Conservation (phyloP, 1,139 yeast genomes). For the Suhomyces maxii region DNA sequence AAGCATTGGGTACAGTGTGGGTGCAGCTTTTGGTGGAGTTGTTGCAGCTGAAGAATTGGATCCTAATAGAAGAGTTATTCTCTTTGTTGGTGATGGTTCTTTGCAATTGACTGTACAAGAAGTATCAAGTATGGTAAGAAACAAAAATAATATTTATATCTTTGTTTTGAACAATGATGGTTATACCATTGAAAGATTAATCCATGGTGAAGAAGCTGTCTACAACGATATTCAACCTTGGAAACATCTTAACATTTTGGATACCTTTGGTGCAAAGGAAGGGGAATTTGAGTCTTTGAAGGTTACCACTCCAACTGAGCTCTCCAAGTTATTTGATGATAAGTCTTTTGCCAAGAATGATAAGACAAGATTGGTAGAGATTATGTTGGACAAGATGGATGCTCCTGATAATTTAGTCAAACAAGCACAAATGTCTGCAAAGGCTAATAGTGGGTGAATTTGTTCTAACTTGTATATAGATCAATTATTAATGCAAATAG, state of each 20-base stretch:
- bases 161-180: slow-evolving; percentile 83
- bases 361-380: slow-evolving; percentile 72
- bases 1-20: slow-evolving; percentile 28
- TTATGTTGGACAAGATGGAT: slow-evolving; percentile 76
- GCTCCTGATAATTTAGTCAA: slow-evolving; percentile 55
- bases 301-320: slow-evolving; percentile 63
- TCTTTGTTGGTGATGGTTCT: slow-evolving; percentile 88
- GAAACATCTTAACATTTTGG: slow-evolving; percentile 68
- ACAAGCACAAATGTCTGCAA: slow-evolving; percentile 79
- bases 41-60: slow-evolving; percentile 56
- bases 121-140: slow-evolving; percentile 76
- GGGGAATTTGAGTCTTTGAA: slow-evolving; percentile 48
- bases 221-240: slow-evolving; percentile 82
- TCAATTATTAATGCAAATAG: not conserved
- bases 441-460: slow-evolving; percentile 42
- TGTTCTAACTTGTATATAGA: not conserved
- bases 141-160: slow-evolving; percentile 75
- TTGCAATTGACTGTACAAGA: slow-evolving; percentile 85
- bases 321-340: slow-evolving; percentile 56
- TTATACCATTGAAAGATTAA: slow-evolving; percentile 83
- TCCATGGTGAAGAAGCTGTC: slow-evolving; percentile 73
- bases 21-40: slow-evolving; percentile 28
- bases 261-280: slow-evolving; percentile 66
- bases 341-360: slow-evolving; percentile 55
- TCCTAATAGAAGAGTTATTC: slow-evolving; percentile 65